A percentile compares a stretch with the other conserved stretches of the same genome.
Conservation (phyloP, 2,329 filamentous ascomycete species). For the Botrytis fabae region DNA sequence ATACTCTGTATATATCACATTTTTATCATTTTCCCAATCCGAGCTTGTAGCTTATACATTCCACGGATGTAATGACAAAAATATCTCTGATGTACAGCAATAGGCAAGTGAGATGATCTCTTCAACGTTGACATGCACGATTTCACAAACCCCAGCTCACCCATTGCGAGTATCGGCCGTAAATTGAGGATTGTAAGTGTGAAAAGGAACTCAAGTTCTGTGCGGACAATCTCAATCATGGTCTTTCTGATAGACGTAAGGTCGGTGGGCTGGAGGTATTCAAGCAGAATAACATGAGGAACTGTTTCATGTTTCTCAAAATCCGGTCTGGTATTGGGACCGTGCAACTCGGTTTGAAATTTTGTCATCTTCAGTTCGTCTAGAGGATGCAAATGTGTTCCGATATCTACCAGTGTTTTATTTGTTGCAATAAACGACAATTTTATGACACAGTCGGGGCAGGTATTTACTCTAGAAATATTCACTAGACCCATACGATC, state of each 20-base stretch:
- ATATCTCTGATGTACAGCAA: neutral
- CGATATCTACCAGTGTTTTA: neutral
- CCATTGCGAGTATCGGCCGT: neutral
- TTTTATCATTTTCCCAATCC: neutral
- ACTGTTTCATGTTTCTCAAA: too few relatives aligned
- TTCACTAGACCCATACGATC: neutral
- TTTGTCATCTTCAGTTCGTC: neutral
- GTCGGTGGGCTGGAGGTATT: neutral
- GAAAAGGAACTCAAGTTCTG: neutral
- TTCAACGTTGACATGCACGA: neutral
- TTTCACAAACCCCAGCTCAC: too few relatives aligned
- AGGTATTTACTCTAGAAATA: too few relatives aligned
- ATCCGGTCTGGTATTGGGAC: neutral
- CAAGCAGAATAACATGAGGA: neutral
- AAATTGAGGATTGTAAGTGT: neutral
- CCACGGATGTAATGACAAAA: neutral
- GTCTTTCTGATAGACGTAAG: neutral
- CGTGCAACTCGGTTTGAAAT: neutral
- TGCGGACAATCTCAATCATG: neutral
- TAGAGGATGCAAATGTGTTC: neutral
- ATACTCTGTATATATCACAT: neutral
- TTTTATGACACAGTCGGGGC: neutral
- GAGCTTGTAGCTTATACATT: neutral
- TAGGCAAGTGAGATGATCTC: neutral
- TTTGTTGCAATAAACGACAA: neutral